These are phyloP conservation scores for Quercus suber DNA, from an alignment of 306 rosid species.

Conservation along the genomic window DNA sequence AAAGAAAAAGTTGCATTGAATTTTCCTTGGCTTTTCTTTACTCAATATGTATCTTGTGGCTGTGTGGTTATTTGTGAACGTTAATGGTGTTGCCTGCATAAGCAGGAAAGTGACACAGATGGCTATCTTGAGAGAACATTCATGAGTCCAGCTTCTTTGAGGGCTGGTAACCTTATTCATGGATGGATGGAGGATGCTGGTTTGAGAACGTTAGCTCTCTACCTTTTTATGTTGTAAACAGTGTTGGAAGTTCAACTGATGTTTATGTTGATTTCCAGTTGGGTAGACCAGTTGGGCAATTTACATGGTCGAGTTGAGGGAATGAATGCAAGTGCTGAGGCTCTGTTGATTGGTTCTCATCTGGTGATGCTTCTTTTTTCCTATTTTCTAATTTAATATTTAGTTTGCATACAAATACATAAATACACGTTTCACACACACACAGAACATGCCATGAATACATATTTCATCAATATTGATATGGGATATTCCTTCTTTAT, in stretches of 20 bases:
- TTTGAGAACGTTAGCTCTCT: slow-evolving; percentile 81
- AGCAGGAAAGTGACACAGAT: slow-evolving; percentile 70
- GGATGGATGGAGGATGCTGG: slow-evolving; percentile 98
- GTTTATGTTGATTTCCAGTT: slow-evolving; percentile 51
- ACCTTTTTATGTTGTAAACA: slow-evolving; percentile 16
- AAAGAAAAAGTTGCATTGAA: too few species aligned
- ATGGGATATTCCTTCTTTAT: slow-evolving; percentile 18
- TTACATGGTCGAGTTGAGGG: slow-evolving; percentile 82
- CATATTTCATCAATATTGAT: not conserved
- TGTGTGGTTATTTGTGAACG: slow-evolving; percentile 5
- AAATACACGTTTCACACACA: not conserved
- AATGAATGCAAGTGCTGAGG: slow-evolving; percentile 61
- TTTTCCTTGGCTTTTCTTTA: not conserved
- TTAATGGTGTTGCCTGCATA: slow-evolving; percentile 30
- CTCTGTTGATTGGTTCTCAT: slow-evolving; percentile 82
- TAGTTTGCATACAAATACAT: not conserved
- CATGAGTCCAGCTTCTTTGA: slow-evolving; percentile 79
- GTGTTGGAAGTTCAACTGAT: slow-evolving; percentile 32
- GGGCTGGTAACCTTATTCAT: slow-evolving; percentile 53
- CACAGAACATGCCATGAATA: not conserved
- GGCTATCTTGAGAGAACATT: slow-evolving; percentile 91
- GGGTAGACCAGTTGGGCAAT: slow-evolving; percentile 91
- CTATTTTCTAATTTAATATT: not conserved
- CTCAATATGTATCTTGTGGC: not conserved
- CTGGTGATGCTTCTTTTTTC: slow-evolving; percentile 40